phyloP scores from a whole-genome alignment of 2,329 filamentous ascomycete genomes.

The Triangularia setosa region DNA sequence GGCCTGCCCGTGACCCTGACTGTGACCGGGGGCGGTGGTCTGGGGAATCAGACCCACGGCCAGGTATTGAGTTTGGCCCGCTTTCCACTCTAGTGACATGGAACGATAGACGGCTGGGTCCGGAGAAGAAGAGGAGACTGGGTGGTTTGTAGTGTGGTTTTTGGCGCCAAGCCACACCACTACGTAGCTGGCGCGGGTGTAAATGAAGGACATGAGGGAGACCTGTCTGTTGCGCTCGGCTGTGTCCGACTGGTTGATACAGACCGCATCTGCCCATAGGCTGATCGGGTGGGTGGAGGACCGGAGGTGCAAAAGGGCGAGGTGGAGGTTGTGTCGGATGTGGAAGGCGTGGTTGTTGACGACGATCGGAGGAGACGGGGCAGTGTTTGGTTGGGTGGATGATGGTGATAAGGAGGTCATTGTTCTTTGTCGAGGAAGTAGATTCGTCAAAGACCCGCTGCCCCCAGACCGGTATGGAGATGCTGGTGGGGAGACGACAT shows the following conservation, averaged over 20 bases:
- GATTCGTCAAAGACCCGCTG: background rate
- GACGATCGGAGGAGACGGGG: background rate
- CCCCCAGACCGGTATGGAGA: background rate
- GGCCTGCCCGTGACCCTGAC: background rate
- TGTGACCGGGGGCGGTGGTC: background rate
- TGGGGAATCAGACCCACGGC: background rate
- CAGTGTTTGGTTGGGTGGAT: background rate
- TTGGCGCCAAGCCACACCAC: constrained; percentile 14
- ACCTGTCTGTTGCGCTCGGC: constrained; percentile 22
- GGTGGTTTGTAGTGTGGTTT: background rate
- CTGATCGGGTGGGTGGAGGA: constrained; percentile 8
- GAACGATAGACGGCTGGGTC: background rate
- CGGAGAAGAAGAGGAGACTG: background rate
- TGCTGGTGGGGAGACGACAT: background rate
- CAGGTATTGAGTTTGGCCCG: background rate
- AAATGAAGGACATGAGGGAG: constrained; percentile 16
- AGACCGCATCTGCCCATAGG: constrained; percentile 21
- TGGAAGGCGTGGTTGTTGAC: constrained; percentile 15
- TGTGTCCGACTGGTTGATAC: constrained; percentile 18
- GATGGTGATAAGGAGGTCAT: background rate
- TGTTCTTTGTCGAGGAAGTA: background rate
- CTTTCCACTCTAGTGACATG: background rate
- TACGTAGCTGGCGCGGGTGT: constrained; percentile 7
- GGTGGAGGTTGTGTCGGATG: constrained; percentile 15
- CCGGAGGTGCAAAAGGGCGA: constrained; percentile 13